These are phyloP conservation scores for Lignosus rhinocerotis DNA, from an alignment of 1,284 basidiomycete genomes.

Conservation along the genomic window DNA sequence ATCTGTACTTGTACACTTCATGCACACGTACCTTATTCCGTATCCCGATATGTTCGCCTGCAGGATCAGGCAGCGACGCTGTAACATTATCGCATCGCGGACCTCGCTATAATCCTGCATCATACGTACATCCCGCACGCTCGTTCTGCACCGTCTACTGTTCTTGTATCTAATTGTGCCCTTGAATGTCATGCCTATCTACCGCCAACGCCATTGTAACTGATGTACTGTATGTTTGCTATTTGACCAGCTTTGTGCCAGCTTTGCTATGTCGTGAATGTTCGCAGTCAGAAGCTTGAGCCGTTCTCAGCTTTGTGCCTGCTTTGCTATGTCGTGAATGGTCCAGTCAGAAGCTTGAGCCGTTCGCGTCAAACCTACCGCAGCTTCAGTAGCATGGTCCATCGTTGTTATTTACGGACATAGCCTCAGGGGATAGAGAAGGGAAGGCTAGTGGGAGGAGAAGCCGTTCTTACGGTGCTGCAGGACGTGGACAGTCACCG, in stretches of 20 bases:
- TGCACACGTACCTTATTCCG: constrained; percentile 9
- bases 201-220: not conserved
- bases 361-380: not conserved
- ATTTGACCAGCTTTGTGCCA: no score
- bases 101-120: not conserved
- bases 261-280: no score
- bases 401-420: not conserved
- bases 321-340: no score
- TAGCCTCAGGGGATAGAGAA: no score
- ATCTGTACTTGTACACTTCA: not conserved
- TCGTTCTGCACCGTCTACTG: constrained; percentile 12
- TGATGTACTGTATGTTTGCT: not conserved
- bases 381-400: not conserved
- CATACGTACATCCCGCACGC: constrained; percentile 1
- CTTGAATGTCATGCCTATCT: not conserved
- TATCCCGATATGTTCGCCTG: constrained; percentile 9
- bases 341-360: no score
- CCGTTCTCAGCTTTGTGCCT: no score
- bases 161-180: constrained; percentile 3
- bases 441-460: no score
- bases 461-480: not conserved
- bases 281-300: no score
- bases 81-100: constrained; percentile 3
- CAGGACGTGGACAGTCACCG: not conserved
- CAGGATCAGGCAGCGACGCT: constrained; percentile 8